Percentiles rank a stretch among this genome's conserved stretches.
Evolutionary conservation across 2,329 filamentous ascomycete genomes (phyloP).

Genomic region (Neonectria magnoliae): DNA sequence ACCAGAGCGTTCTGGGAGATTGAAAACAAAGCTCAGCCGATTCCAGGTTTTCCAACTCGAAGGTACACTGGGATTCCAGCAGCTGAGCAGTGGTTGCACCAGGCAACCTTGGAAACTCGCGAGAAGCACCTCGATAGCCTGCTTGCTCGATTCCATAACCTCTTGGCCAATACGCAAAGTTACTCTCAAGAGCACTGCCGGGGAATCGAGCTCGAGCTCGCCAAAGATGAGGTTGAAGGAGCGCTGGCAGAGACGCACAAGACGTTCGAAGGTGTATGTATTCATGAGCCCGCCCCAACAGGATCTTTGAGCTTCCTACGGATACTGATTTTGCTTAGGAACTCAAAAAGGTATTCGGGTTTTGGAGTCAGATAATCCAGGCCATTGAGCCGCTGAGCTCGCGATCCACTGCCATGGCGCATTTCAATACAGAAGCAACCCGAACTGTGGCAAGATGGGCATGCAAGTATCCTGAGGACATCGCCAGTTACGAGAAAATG

Average conservation of each 20-base stretch:
- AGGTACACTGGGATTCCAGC: conserved; percentile 21
- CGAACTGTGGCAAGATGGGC: not conserved
- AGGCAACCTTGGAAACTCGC: not conserved
- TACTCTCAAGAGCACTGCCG: conserved; percentile 5
- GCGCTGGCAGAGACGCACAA: conserved; percentile 4
- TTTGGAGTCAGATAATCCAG: not conserved
- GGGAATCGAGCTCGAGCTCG: not conserved
- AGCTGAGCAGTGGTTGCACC: conserved; percentile 9
- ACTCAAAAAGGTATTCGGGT: not conserved
- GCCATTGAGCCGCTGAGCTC: conserved; percentile 3
- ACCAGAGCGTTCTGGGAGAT: conserved; percentile 24
- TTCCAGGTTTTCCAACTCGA: not conserved
- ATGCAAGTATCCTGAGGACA: not conserved
- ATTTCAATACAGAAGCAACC: not conserved
- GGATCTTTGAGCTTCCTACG: too few species aligned
- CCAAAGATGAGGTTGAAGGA: not conserved
- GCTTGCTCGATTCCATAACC: not conserved
- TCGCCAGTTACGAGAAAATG: not conserved
- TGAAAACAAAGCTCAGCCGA: not conserved
- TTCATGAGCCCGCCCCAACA: too few species aligned
- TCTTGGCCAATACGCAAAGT: conserved; percentile 4
- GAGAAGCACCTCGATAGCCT: conserved; percentile 24
- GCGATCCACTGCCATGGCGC: not conserved
- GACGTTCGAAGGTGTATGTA: not conserved
- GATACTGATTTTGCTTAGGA: not conserved